Evolutionary conservation across 1,284 basidiomycete species (phyloP), one percentile per base, ranked within the genome.

Genomic region (Cryptococcus sp.): DNA sequence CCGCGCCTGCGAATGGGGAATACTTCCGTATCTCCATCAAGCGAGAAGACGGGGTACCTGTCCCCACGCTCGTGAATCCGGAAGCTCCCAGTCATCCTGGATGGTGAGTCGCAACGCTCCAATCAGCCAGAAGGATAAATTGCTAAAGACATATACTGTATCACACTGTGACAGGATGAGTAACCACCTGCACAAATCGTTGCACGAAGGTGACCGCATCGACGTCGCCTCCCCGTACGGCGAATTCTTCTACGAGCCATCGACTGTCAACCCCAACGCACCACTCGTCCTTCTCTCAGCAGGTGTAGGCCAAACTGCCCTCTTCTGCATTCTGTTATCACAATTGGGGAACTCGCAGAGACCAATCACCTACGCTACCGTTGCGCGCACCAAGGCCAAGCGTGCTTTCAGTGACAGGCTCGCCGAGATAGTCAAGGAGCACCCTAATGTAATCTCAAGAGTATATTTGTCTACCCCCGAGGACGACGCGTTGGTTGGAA

Each of bases 271-370:
- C 35, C 58, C 67, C 47, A 57, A 71, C 56, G 47, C 63, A 2
- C 67, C 64, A 4, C 52, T 74, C n/a, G 69, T 76, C 39, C 60
- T 76, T 46, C 58, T 74, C 30, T 71, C 71, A 10, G 73, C 66
- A 8, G 73, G 73, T 13, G 69, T 73, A 38, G 73, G 73, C 27
- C 66, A 70, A 49, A 76, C 72, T 11, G 65, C 70, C 35, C 59
- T 70, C 50, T 58, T 73, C 43, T 63, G 72, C 25, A 76, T 76
- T 22, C 67, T 76, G 50, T 72, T 71, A 62, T 55, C 68, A 11
- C 56, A 59, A n/a, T 23, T 64, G 30, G 53, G 50, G 41, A 48
- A 47, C 10, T 8, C n/a, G 11, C 30, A 52, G 11, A 49, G 51
- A 39, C 55, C 55, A 8, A 64, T 64, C 49, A 58, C 56, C 3